These are phyloP conservation scores for Fusarium guadeloupense DNA, from an alignment of 2,329 filamentous ascomycete species.

Conservation along the genomic window DNA sequence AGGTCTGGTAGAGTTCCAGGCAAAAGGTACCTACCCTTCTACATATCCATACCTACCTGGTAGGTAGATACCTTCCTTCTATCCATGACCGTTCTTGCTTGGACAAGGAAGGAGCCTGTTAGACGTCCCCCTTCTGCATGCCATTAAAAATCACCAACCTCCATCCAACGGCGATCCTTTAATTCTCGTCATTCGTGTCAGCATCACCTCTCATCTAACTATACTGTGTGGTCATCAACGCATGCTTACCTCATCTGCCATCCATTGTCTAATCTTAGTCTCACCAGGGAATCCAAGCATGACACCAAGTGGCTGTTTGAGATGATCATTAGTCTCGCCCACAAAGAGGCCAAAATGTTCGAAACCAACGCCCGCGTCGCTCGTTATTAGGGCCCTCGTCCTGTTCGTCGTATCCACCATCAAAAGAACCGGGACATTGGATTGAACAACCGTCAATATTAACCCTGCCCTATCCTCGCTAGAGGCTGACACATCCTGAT, in stretches of 20 bases:
- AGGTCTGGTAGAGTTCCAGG: too few species aligned
- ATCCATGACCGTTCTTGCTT: background rate
- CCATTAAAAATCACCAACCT: conserved; percentile 17
- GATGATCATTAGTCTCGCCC: conserved; percentile 25
- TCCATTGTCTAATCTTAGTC: conserved; percentile 13
- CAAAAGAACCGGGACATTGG: conserved; percentile 20
- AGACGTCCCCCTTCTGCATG: too few species aligned
- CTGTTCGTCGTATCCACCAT: conserved; percentile 29
- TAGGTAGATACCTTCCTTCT: too few species aligned
- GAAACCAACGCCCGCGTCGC: conserved; percentile 16
- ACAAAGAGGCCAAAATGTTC: conserved; percentile 20
- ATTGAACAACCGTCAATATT: conserved; percentile 18
- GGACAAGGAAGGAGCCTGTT: conserved; percentile 3
- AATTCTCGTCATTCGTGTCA: conserved; percentile 24
- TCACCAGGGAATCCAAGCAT: conserved; percentile 36
- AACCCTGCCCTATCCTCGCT: conserved; percentile 37
- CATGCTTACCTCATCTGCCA: conserved; percentile 28
- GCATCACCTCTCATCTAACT: conserved; percentile 13
- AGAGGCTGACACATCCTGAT: conserved; percentile 29
- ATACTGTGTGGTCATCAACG: background rate
- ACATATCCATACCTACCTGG: too few species aligned
- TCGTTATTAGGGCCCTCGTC: conserved; percentile 18
- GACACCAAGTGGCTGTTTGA: conserved; percentile 27
- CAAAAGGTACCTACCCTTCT: too few species aligned
- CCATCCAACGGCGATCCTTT: background rate